Percentiles rank a stretch among this genome's conserved stretches.
phyloP scores from a whole-genome alignment of 495 filamentous ascomycete genomes.

The Penicillium psychrofluorescens region DNA sequence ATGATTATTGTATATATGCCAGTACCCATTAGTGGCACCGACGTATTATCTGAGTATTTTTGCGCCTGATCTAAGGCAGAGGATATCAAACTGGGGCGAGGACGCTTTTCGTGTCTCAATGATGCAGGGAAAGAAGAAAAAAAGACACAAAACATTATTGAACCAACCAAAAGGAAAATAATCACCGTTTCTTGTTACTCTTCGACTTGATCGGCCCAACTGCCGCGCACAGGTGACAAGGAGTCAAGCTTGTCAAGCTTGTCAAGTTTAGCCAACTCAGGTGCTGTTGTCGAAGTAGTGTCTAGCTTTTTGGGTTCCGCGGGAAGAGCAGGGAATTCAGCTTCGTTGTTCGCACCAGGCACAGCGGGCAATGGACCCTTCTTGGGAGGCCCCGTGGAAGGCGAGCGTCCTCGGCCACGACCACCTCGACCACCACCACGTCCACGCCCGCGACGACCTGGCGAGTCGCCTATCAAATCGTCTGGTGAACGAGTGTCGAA shows the following conservation, averaged over 20 bases:
- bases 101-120: slow-evolving; percentile 6
- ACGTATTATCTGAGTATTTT: neutral
- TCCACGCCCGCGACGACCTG: slow-evolving; percentile 1
- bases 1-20: neutral
- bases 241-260: slow-evolving; percentile 14
- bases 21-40: neutral
- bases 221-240: slow-evolving; percentile 19
- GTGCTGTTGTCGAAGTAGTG: neutral
- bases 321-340: slow-evolving; percentile 39
- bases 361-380: slow-evolving; percentile 7
- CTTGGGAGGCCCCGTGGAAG: slow-evolving; percentile 11
- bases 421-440: slow-evolving; percentile 18
- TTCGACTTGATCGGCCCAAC: slow-evolving; percentile 35
- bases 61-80: neutral
- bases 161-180: neutral
- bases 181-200: slow-evolving; percentile 7
- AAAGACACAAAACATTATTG: neutral
- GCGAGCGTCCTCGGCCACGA: slow-evolving; percentile 20
- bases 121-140: slow-evolving; percentile 5
- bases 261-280: slow-evolving; percentile 11
- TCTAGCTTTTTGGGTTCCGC: slow-evolving; percentile 12
- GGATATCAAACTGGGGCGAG: slow-evolving; percentile 13
- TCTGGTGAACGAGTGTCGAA: slow-evolving; percentile 19
- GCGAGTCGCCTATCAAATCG: slow-evolving; percentile 4
- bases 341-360: slow-evolving; percentile 23